Conservation (phyloP, 2,329 filamentous ascomycete species). For the Penicillium nordicum region DNA sequence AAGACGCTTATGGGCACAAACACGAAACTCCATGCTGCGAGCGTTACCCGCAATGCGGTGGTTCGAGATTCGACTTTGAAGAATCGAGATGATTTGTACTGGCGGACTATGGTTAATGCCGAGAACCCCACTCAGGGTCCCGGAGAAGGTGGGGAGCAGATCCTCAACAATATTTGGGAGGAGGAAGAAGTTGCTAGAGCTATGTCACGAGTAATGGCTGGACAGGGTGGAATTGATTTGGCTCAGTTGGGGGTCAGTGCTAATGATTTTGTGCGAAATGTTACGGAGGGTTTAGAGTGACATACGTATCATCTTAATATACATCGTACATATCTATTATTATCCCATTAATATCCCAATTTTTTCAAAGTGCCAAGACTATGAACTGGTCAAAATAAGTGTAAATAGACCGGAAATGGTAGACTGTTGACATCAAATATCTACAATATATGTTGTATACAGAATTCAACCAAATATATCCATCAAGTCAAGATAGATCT, state of each 20-base stretch:
- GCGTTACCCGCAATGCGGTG: slow-evolving; percentile 75
- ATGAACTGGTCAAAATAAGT: neutral
- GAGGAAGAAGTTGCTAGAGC: slow-evolving; percentile 62
- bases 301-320: neutral
- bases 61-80: slow-evolving; percentile 70
- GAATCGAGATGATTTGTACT: slow-evolving; percentile 66
- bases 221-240: slow-evolving; percentile 49
- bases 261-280: slow-evolving; percentile 43
- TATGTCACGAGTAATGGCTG: slow-evolving; percentile 74
- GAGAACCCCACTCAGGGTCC: slow-evolving; percentile 55
- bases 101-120: slow-evolving; percentile 55
- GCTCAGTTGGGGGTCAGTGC: slow-evolving; percentile 42
- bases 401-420: slow-evolving; percentile 7
- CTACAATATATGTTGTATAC: no score
- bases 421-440: neutral
- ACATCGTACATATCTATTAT: neutral
- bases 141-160: slow-evolving; percentile 53
- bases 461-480: neutral
- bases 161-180: slow-evolving; percentile 56
- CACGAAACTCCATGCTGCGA: slow-evolving; percentile 67
- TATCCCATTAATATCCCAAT: neutral
- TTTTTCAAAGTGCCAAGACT: neutral
- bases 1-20: slow-evolving; percentile 58
- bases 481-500: neutral
- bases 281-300: slow-evolving; percentile 40